A percentile compares a stretch with the other conserved stretches of the same genome.
These are phyloP conservation scores for Cubamyces sp. DNA, from an alignment of 768 basidiomycete species.

Conservation along the genomic window DNA sequence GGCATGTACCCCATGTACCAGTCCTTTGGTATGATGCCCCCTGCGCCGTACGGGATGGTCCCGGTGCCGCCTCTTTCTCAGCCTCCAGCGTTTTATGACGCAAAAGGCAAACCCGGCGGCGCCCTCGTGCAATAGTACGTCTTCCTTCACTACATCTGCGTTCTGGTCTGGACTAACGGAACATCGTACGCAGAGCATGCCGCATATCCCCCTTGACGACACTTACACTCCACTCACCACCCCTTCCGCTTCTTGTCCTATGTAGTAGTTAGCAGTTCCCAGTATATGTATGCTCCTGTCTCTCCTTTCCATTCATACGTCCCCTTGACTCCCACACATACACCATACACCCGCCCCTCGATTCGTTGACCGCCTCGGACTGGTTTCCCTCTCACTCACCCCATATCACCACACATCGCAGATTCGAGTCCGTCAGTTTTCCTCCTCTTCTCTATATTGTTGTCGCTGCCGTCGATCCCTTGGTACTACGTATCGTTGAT, in stretches of 20 bases:
- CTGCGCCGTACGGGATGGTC: conserved; percentile 20
- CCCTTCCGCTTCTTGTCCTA: conserved; percentile 9
- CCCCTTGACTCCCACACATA: not conserved
- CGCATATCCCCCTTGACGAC: not conserved
- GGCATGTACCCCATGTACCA: conserved; percentile 21
- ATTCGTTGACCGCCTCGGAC: not conserved
- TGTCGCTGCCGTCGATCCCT: conserved; percentile 8
- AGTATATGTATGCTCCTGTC: conserved; percentile 8
- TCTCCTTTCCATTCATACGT: not conserved
- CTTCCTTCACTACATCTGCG: too few species aligned
- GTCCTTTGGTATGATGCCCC: conserved; percentile 17
- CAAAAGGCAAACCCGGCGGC: conserved; percentile 16
- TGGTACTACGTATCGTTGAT: conserved; percentile 9
- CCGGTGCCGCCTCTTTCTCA: conserved; percentile 17
- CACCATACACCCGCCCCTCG: not conserved
- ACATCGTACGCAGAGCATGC: too few species aligned
- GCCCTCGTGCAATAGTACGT: conserved; percentile 16
- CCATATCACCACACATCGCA: not conserved
- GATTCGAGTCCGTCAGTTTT: not conserved
- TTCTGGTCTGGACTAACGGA: too few species aligned
- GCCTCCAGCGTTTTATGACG: conserved; percentile 14
- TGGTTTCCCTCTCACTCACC: conserved; percentile 2
- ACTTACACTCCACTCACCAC: not conserved
- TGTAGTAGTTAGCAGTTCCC: conserved; percentile 20
- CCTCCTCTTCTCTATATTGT: not conserved